Evolutionary conservation across 2,329 filamentous ascomycete species (phyloP), one percentile per base, ranked within the genome.

Genomic region (Fusarium chuoi): DNA sequence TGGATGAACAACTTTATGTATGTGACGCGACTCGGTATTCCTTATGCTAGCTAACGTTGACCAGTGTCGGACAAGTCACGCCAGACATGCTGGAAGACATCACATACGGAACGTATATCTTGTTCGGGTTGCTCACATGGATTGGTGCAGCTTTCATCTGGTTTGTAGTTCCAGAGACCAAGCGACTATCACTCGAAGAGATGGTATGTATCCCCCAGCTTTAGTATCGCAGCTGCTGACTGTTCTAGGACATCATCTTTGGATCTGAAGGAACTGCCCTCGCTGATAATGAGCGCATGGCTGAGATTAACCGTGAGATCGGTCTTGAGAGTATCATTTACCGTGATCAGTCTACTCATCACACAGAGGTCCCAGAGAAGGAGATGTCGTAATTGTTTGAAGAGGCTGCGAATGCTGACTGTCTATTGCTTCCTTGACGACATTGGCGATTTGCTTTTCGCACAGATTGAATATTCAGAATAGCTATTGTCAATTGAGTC

Each of bases 241-340:
- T 3, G 3, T 2, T 13, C 7, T 22, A 87, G 88, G 91, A 93
- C 74, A 85, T 91, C 24, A 86, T 93, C 45, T 93, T 93, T 75
- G 90, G 90, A 18, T 89, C 87, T 7, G 88, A 90, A 69, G 91
- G 92, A n/a, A 87, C 89, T 6, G 91, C 91, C 0, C 87, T 89
- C 55, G 89, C 90, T 4, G 92, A 94, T 77, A 86, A 88, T 60
- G 90, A 92, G 81, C 87, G 92, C 35, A 94, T 94, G 90, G 87
- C 87, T n/a, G 89, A 92, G 79, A 93, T 94, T 76, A 91, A 93
- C 79, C 83, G 84, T 38, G 91, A 93, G 76, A 90, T 94, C 70
- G 92, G 92, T 0, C 83, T 94, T 0, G 60, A 62, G 2, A 58
- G 41, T 9, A 20, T 68, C 2, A 44, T 73, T 5, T 59, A 45